These are phyloP conservation scores for Lyophyllum shimeji DNA, from an alignment of 768 basidiomycete species.

Conservation along the genomic window DNA sequence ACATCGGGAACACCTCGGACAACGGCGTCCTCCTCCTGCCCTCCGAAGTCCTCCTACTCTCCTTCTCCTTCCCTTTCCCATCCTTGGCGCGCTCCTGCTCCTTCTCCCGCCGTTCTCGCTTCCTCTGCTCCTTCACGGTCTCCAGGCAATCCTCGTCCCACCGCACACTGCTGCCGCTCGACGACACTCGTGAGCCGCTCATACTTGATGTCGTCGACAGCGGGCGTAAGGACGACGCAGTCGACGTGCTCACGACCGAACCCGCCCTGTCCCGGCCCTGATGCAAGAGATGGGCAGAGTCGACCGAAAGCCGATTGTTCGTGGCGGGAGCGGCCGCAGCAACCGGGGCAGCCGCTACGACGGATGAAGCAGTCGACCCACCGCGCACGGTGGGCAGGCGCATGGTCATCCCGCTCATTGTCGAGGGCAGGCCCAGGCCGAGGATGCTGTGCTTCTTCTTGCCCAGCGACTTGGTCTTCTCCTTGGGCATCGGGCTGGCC, in stretches of 20 bases:
- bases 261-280: constrained; percentile 32
- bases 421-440: constrained; percentile 61
- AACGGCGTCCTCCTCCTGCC: constrained; percentile 54
- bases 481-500: constrained; percentile 39
- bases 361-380: constrained; percentile 34
- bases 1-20: constrained; percentile 59
- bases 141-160: constrained; percentile 51
- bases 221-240: constrained; percentile 45
- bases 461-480: constrained; percentile 36
- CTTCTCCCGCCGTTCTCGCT: constrained; percentile 23
- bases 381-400: constrained; percentile 40
- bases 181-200: constrained; percentile 28
- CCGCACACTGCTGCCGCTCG: constrained; percentile 43
- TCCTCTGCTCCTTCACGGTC: constrained; percentile 42
- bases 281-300: constrained; percentile 23
- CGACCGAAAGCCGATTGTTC: constrained; percentile 36
- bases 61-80: constrained; percentile 33
- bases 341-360: too few relatives aligned
- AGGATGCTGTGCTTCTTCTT: constrained; percentile 65
- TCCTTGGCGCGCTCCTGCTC: constrained; percentile 22
- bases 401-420: constrained; percentile 33
- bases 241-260: constrained; percentile 32
- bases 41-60: constrained; percentile 48
- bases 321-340: too few relatives aligned
- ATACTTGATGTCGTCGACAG: constrained; percentile 32